Evolutionary conservation across 1,284 basidiomycete species (phyloP).

Genomic region (Vanrija humicola): DNA sequence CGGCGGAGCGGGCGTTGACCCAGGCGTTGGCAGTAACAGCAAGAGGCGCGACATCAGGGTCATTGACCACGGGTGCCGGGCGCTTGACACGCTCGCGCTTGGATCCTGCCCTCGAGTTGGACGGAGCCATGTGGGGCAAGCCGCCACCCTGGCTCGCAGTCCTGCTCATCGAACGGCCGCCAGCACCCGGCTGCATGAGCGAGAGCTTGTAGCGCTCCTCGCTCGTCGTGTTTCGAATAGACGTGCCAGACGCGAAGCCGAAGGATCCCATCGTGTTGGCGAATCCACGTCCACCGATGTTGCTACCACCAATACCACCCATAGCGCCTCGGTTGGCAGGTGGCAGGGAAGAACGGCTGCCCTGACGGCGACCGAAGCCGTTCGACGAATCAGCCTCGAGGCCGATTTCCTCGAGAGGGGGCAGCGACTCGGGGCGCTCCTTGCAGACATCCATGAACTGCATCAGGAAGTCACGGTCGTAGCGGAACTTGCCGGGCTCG

Average conservation of each 20-base stretch:
- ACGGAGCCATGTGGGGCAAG: constrained; percentile 12
- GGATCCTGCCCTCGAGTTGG: constrained; percentile 15
- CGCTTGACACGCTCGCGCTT: constrained; percentile 42
- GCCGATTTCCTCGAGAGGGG: constrained; percentile 85
- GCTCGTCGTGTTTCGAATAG: constrained; percentile 55
- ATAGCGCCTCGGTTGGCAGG: constrained; percentile 10
- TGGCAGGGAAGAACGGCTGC: constrained; percentile 17
- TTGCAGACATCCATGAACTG: constrained; percentile 96
- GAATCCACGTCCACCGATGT: not conserved
- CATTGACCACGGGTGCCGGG: constrained; percentile 15
- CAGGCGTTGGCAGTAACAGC: constrained; percentile 78
- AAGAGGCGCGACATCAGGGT: constrained; percentile 65
- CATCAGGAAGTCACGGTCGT: constrained; percentile 94
- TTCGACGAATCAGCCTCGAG: constrained; percentile 68
- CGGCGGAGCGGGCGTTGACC: constrained; percentile 54
- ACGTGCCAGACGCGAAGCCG: constrained; percentile 58
- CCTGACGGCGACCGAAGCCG: constrained; percentile 53
- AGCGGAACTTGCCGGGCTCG: constrained; percentile 85
- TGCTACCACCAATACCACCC: constrained; percentile 25
- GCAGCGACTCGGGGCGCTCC: constrained; percentile 87
- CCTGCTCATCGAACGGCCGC: constrained; percentile 58
- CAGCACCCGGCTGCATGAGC: constrained; percentile 1
- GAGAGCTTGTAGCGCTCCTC: constrained; percentile 63
- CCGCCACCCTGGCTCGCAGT: constrained; percentile 64
- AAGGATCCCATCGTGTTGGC: constrained; percentile 52